Percentiles rank a stretch among this genome's conserved stretches.
Conservation (phyloP, 768 basidiomycete species). For the Tulasnella sp. region DNA sequence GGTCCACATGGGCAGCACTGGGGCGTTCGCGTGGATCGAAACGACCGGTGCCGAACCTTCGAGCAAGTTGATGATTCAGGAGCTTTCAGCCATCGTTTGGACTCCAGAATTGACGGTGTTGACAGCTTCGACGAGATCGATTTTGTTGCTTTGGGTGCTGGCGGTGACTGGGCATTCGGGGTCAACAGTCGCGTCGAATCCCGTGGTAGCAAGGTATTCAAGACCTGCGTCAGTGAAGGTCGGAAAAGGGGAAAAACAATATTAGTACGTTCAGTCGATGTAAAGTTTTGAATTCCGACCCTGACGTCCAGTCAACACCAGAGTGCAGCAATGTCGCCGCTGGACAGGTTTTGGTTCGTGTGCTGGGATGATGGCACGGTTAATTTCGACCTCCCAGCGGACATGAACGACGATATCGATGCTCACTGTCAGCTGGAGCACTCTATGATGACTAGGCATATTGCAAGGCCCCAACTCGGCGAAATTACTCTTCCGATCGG, state of each 20-base stretch:
- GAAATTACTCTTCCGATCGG: too few species aligned
- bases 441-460: background rate
- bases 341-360: background rate
- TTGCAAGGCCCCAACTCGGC: too few species aligned
- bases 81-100: background rate
- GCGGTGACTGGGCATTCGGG: background rate
- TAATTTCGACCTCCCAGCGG: background rate
- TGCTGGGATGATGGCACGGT: conserved; percentile 9
- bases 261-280: background rate
- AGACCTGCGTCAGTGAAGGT: background rate
- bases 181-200: background rate
- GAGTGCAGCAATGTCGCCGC: background rate
- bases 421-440: background rate
- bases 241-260: background rate
- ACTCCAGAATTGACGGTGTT: background rate
- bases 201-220: background rate
- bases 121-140: background rate
- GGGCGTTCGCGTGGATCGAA: too few species aligned
- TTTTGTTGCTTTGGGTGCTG: background rate
- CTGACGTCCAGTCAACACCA: background rate
- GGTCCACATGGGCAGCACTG: too few species aligned
- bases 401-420: background rate
- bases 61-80: background rate
- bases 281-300: too few species aligned
- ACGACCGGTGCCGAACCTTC: background rate